Percentiles rank a stretch among this genome's conserved stretches.
Conservation (phyloP, 1,284 basidiomycete genomes). For the Sporisorium graminicola region DNA sequence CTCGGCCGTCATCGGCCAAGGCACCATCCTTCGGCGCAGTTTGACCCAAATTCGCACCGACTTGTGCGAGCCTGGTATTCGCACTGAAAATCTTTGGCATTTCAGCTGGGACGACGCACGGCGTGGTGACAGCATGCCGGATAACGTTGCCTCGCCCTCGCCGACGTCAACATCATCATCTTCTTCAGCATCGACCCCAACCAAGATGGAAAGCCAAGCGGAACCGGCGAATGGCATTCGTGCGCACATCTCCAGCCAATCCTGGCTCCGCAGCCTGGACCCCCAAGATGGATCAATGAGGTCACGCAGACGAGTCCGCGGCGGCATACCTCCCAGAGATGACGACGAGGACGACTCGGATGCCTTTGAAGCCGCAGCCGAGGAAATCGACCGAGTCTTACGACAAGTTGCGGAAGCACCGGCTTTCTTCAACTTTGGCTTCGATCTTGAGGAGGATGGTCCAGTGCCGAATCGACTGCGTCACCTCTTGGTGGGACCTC, state of each 20-base stretch:
- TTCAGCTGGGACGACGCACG: conserved; percentile 38
- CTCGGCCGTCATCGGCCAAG: conserved; percentile 38
- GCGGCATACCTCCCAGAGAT: not conserved
- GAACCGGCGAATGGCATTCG: not conserved
- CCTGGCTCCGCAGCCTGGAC: conserved; percentile 37
- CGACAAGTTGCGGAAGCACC: conserved; percentile 20
- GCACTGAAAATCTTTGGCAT: conserved; percentile 44
- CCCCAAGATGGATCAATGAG: conserved; percentile 1
- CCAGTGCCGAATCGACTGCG: conserved; percentile 8
- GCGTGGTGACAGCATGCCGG: not conserved
- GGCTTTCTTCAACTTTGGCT: conserved; percentile 35
- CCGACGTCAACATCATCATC: not conserved
- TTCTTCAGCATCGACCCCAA: not conserved
- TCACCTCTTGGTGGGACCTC: conserved; percentile 9
- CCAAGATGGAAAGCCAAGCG: not conserved
- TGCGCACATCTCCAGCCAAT: conserved; percentile 34
- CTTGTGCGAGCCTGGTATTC: conserved; percentile 45
- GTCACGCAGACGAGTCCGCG: not conserved
- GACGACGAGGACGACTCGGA: conserved; percentile 6
- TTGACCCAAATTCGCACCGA: conserved; percentile 38
- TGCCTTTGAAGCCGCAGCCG: conserved; percentile 17
- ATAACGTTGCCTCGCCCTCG: not conserved
- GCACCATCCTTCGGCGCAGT: conserved; percentile 39
- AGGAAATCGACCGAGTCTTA: conserved; percentile 26
- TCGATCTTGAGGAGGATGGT: conserved; percentile 33